A percentile compares a stretch with the other conserved stretches of the same genome.
Conservation (phyloP, 345 rosid species). For the Acer campestre region DNA sequence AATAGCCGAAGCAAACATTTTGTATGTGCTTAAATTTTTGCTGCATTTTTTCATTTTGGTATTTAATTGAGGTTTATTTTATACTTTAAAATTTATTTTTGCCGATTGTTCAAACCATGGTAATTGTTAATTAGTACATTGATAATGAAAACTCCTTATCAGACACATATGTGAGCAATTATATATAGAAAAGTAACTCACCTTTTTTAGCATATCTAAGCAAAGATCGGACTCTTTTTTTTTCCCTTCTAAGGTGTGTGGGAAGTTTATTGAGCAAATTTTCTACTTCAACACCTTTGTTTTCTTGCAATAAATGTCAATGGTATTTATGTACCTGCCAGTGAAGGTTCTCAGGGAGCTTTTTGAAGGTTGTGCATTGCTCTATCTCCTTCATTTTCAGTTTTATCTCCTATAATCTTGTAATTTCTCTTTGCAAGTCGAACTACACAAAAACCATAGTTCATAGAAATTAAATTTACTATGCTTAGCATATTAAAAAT, state of each 20-base stretch:
- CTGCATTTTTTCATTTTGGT: no score
- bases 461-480: background rate
- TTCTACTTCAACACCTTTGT: slow-evolving; percentile 35
- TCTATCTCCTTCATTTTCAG: slow-evolving; percentile 26
- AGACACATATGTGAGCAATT: background rate
- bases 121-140: no score
- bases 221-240: slow-evolving; percentile 40
- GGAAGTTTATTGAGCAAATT: slow-evolving; percentile 32
- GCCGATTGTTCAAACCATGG: no score
- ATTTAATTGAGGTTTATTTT: no score
- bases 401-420: background rate
- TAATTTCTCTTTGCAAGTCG: background rate
- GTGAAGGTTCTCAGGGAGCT: slow-evolving; percentile 34
- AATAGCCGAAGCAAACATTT: no score
- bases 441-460: background rate
- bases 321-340: slow-evolving; percentile 35
- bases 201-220: background rate
- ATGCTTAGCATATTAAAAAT: no score
- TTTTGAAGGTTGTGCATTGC: slow-evolving; percentile 32
- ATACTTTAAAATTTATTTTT: no score
- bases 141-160: no score
- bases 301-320: slow-evolving; percentile 37
- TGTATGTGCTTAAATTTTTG: no score
- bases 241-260: slow-evolving; percentile 30
- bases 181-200: background rate